Percentiles rank a stretch among this genome's conserved stretches.
These are phyloP conservation scores for Cyclotella atomus DNA, from an alignment of 108 stramenopile genomes.

Conservation along the genomic window DNA sequence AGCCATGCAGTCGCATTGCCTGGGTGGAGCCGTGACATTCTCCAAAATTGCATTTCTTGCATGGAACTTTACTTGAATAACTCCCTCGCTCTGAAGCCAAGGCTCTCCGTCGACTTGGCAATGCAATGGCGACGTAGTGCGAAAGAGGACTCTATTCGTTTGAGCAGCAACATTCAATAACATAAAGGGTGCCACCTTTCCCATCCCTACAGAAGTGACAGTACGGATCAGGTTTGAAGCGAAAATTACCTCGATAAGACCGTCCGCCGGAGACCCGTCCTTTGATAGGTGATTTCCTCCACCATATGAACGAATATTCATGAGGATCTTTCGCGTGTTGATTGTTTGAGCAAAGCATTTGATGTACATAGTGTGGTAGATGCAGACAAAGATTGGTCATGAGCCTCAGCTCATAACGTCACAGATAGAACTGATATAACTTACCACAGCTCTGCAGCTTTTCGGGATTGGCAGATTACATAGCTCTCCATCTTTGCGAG, in stretches of 20 bases:
- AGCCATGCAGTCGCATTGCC: conserved; percentile 34
- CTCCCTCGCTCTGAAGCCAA: conserved; percentile 63
- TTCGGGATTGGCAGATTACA: conserved; percentile 45
- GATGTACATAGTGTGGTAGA: too few relatives aligned
- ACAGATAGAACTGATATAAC: background rate
- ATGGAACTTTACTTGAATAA: conserved; percentile 48
- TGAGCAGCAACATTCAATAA: conserved; percentile 47
- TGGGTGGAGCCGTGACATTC: conserved; percentile 9
- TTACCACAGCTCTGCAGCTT: conserved; percentile 45
- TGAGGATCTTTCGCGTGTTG: conserved; percentile 18
- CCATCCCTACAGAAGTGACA: conserved; percentile 21
- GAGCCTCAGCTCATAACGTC: too few relatives aligned
- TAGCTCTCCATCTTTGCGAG: conserved; percentile 36
- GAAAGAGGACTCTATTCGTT: conserved; percentile 48
- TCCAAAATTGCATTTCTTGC: conserved; percentile 43
- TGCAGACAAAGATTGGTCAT: background rate
- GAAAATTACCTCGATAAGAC: conserved; percentile 60
- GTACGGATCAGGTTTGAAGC: conserved; percentile 50
- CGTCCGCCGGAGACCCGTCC: conserved; percentile 48
- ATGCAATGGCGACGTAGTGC: conserved; percentile 49
- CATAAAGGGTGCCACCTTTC: conserved; percentile 42
- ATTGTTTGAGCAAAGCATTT: too few relatives aligned
- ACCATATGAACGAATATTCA: conserved; percentile 63
- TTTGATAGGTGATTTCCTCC: conserved; percentile 50
- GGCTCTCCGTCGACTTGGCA: conserved; percentile 83